A percentile compares a stretch with the other conserved stretches of the same genome.
phyloP scores from a whole-genome alignment of 108 stramenopile species.

The Fragilaria crotonensis region DNA sequence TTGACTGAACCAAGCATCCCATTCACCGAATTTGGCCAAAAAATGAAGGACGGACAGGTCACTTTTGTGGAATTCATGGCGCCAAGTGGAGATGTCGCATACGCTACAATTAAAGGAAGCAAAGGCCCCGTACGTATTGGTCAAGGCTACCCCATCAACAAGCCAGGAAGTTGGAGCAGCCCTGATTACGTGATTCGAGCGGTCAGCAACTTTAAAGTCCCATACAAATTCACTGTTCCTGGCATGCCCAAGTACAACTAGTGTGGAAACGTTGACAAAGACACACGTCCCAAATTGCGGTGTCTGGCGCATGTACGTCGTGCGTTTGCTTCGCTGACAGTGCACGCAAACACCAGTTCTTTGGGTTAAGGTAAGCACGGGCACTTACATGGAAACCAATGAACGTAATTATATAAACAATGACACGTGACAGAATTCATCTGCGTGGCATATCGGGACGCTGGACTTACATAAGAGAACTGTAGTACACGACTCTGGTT shows the following conservation, averaged over 20 bases:
- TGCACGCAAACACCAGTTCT: too few relatives aligned
- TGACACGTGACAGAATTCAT: too few relatives aligned
- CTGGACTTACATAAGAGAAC: too few relatives aligned
- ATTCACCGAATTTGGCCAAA: constrained; percentile 50
- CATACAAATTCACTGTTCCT: constrained; percentile 76
- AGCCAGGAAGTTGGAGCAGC: constrained; percentile 58
- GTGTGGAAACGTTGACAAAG: too few relatives aligned
- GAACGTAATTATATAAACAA: too few relatives aligned
- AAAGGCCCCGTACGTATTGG: constrained; percentile 56
- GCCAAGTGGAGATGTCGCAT: constrained; percentile 74
- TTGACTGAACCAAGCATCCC: constrained; percentile 62
- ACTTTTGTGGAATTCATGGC: constrained; percentile 72
- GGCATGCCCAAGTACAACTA: constrained; percentile 17
- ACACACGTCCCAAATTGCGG: too few relatives aligned
- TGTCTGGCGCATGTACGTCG: too few relatives aligned
- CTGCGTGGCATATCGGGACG: too few relatives aligned
- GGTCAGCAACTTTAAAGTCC: constrained; percentile 57
- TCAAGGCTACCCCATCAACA: constrained; percentile 71
- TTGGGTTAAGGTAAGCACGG: too few relatives aligned
- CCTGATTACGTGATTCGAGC: constrained; percentile 65
- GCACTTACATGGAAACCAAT: too few relatives aligned
- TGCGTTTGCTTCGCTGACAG: too few relatives aligned
- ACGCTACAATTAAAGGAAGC: constrained; percentile 52
- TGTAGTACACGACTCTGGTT: too few relatives aligned
- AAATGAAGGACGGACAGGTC: constrained; percentile 48